Percentiles rank a stretch among this genome's conserved stretches.
Evolutionary conservation across 176 grass and related monocot genomes (phyloP).

Genomic region (Dendrocalamus sinicus): DNA sequence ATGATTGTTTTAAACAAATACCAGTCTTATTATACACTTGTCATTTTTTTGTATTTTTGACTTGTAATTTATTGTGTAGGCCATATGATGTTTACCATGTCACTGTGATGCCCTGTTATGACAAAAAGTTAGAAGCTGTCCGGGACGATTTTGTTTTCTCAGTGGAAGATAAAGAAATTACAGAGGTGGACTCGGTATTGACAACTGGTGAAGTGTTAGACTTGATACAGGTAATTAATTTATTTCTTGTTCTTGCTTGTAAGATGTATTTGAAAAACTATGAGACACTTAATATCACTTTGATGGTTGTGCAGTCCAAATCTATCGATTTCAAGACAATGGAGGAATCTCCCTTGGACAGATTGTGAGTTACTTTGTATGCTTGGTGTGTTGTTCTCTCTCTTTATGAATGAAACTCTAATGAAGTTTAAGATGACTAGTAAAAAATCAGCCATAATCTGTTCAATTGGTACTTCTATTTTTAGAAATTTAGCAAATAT

Average conservation of each 20-base stretch:
- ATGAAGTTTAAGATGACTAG: background rate
- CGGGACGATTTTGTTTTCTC: slow-evolving; percentile 84
- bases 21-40: background rate
- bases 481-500: background rate
- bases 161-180: slow-evolving; percentile 68
- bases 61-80: slow-evolving; percentile 45
- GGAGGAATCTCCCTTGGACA: slow-evolving; percentile 86
- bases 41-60: slow-evolving; percentile 28
- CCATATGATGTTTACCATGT: slow-evolving; percentile 83
- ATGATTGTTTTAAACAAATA: slow-evolving; percentile 22
- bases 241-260: slow-evolving; percentile 18
- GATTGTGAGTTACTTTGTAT: slow-evolving; percentile 59
- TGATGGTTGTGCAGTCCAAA: slow-evolving; percentile 68
- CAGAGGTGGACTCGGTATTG: slow-evolving; percentile 94
- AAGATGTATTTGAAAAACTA: slow-evolving; percentile 20
- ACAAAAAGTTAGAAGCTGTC: slow-evolving; percentile 96
- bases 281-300: slow-evolving; percentile 34
- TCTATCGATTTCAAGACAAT: slow-evolving; percentile 79
- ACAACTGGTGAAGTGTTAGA: slow-evolving; percentile 97
- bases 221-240: slow-evolving; percentile 80
- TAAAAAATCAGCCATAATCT: slow-evolving; percentile 3
- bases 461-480: background rate
- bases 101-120: slow-evolving; percentile 98
- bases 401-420: slow-evolving; percentile 3
- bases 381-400: slow-evolving; percentile 28